A percentile compares a stretch with the other conserved stretches of the same genome.
Evolutionary conservation across 2,329 filamentous ascomycete species (phyloP).

Genomic region (Xylariaceae sp.): DNA sequence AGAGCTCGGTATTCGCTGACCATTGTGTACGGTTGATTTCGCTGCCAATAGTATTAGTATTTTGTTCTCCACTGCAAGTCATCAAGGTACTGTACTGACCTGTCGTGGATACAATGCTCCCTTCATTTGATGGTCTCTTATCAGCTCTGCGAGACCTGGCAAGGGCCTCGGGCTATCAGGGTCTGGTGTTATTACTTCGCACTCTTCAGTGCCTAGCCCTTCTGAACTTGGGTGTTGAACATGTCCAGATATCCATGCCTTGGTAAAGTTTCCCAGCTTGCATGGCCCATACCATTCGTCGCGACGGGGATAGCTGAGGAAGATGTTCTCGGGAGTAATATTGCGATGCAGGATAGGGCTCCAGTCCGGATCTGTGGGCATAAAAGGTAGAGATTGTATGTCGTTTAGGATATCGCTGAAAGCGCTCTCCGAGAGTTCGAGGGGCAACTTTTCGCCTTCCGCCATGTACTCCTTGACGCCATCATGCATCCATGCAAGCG

Average conservation of each 20-base stretch:
- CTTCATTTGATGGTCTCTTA: slow-evolving; percentile 8
- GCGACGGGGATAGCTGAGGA: slow-evolving; percentile 43
- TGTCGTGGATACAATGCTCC: slow-evolving; percentile 19
- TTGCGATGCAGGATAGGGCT: slow-evolving; percentile 47
- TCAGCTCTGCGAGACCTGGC: slow-evolving; percentile 15
- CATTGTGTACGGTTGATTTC: slow-evolving; percentile 26
- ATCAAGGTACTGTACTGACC: slow-evolving; percentile 13
- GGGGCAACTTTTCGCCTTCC: not conserved
- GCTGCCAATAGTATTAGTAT: slow-evolving; percentile 14
- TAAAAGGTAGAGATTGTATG: not conserved
- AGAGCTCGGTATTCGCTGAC: slow-evolving; percentile 26
- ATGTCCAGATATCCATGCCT: slow-evolving; percentile 37
- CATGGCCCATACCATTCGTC: slow-evolving; percentile 48
- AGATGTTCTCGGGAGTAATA: slow-evolving; percentile 44
- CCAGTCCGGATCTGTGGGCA: slow-evolving; percentile 38
- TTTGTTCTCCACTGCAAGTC: not conserved
- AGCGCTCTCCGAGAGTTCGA: not conserved
- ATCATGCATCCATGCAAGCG: slow-evolving; percentile 49
- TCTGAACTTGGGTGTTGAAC: slow-evolving; percentile 2
- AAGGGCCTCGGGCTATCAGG: slow-evolving; percentile 23
- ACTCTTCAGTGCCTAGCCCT: not conserved
- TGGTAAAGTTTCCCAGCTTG: slow-evolving; percentile 47
- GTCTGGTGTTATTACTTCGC: not conserved
- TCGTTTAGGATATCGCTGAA: not conserved
- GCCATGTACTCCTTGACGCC: slow-evolving; percentile 29